Percentiles rank a stretch among this genome's conserved stretches.
These are phyloP conservation scores for Talaromyces sp. DNA, from an alignment of 2,329 filamentous ascomycete genomes.

Conservation along the genomic window DNA sequence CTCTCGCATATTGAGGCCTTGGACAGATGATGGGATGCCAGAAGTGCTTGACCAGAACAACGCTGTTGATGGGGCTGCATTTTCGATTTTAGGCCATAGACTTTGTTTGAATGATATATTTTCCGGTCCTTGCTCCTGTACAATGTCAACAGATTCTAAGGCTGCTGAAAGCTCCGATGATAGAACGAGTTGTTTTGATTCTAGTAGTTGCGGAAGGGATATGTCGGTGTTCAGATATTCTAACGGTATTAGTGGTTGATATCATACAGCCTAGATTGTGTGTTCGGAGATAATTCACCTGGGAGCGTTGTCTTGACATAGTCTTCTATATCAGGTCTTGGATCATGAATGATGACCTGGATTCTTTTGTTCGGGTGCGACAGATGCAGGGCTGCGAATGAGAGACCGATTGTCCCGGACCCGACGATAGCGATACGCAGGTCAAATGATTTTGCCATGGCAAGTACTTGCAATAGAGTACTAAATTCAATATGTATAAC, in stretches of 20 bases:
- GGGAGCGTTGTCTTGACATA: slow-evolving; percentile 46
- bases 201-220: slow-evolving; percentile 18
- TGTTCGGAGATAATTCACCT: not conserved
- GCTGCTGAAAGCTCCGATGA: slow-evolving; percentile 39
- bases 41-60: slow-evolving; percentile 59
- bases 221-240: slow-evolving; percentile 12
- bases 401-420: slow-evolving; percentile 53
- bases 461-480: not conserved
- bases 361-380: slow-evolving; percentile 19
- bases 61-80: slow-evolving; percentile 42
- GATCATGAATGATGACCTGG: slow-evolving; percentile 46
- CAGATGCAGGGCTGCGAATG: slow-evolving; percentile 48
- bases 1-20: slow-evolving; percentile 44
- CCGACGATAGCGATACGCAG: slow-evolving; percentile 37
- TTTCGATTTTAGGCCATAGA: slow-evolving; percentile 53
- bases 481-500: not conserved
- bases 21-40: slow-evolving; percentile 55
- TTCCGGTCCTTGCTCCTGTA: slow-evolving; percentile 61
- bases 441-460: not conserved
- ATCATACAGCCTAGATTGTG: not conserved
- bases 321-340: slow-evolving; percentile 46
- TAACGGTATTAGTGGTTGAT: not conserved
- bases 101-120: slow-evolving; percentile 50
- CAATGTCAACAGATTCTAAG: slow-evolving; percentile 47
- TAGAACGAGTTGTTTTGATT: slow-evolving; percentile 32